Evolutionary conservation across 441 rosid genomes (phyloP).

Genomic region (Bruguiera hainesii): DNA sequence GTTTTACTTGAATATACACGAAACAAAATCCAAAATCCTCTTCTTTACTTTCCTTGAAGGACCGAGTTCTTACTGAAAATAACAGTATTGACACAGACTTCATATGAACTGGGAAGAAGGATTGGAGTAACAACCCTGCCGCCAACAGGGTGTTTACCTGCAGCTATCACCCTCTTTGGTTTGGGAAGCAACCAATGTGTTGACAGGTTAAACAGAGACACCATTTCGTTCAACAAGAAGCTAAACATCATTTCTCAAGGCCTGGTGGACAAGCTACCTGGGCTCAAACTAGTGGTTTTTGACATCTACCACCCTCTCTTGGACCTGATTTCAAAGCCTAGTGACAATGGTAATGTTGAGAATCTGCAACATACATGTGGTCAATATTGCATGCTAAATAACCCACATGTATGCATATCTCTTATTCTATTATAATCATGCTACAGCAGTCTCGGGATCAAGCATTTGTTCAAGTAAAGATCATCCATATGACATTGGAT

Average conservation of each 20-base stretch:
- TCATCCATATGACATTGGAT: slow-evolving; percentile 10
- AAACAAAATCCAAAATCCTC: slow-evolving; percentile 11
- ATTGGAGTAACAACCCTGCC: slow-evolving; percentile 80
- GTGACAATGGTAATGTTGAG: slow-evolving; percentile 52
- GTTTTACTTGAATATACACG: background rate
- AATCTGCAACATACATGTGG: slow-evolving; percentile 17
- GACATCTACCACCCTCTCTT: slow-evolving; percentile 78
- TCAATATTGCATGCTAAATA: background rate
- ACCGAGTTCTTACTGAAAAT: slow-evolving; percentile 19
- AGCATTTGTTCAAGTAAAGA: background rate
- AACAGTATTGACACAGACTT: slow-evolving; percentile 46
- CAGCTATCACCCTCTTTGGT: slow-evolving; percentile 83
- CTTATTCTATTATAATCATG: no score
- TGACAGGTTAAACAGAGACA: slow-evolving; percentile 66
- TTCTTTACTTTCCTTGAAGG: slow-evolving; percentile 9
- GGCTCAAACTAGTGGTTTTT: slow-evolving; percentile 83
- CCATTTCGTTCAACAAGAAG: slow-evolving; percentile 66
- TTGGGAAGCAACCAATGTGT: slow-evolving; percentile 72
- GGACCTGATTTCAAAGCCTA: slow-evolving; percentile 62
- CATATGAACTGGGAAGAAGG: slow-evolving; percentile 73
- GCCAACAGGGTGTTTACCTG: slow-evolving; percentile 90
- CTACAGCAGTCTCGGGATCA: no score
- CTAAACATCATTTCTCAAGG: slow-evolving; percentile 63
- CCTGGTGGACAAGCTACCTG: slow-evolving; percentile 48
- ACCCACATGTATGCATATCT: background rate